Conservation (phyloP, 2,329 filamentous ascomycete species). For the Nothophoma quercina region DNA sequence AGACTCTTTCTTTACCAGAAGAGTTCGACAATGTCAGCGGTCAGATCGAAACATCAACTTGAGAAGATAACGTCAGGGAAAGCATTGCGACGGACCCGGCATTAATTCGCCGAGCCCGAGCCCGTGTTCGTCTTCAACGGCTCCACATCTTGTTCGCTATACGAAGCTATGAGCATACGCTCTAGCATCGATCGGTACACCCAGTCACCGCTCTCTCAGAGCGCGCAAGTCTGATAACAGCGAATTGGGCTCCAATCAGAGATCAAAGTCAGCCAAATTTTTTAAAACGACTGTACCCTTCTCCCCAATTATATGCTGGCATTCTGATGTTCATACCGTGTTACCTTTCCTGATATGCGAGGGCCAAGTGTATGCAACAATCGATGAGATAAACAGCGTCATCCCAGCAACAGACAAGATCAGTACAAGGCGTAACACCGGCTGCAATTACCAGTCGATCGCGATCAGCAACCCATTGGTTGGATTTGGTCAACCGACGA, state of each 20-base stretch:
- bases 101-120: slow-evolving; percentile 11
- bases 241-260: neutral
- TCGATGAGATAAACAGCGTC: neutral
- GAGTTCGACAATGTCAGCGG: neutral
- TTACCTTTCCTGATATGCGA: neutral
- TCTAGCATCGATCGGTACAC: slow-evolving; percentile 1
- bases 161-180: neutral
- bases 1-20: neutral
- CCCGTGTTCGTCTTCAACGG: slow-evolving; percentile 1
- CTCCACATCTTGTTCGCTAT: slow-evolving; percentile 17
- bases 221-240: neutral
- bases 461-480: neutral
- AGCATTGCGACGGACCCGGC: neutral
- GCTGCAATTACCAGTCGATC: slow-evolving; percentile 7
- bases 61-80: neutral
- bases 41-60: neutral
- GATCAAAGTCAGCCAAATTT: neutral
- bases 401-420: neutral
- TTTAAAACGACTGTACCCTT: neutral
- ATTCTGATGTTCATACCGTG: neutral
- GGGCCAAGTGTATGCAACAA: neutral
- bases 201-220: slow-evolving; percentile 5
- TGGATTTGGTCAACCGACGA: neutral
- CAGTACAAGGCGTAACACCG: slow-evolving; percentile 1
- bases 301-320: neutral